These are phyloP conservation scores for Plasmodium sp. DNA, from an alignment of 169 alveolate genomes.

Conservation along the genomic window DNA sequence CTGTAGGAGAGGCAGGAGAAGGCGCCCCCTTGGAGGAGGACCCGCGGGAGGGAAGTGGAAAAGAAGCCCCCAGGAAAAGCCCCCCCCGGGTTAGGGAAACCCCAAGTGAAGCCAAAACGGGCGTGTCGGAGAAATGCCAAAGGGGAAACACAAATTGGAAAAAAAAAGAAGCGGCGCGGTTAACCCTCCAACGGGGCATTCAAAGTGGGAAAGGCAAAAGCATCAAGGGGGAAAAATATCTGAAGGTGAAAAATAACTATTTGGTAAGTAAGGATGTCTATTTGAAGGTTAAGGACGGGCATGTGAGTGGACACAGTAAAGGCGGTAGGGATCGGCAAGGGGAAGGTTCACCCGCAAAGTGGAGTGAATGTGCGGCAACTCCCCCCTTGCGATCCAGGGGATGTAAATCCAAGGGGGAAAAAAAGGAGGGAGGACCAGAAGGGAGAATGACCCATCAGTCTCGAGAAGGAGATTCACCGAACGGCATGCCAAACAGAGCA, in stretches of 20 bases:
- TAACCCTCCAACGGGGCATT: not conserved
- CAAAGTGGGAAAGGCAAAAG: not conserved
- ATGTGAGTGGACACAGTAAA: not conserved
- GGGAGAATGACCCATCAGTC: not conserved
- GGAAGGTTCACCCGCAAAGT: not conserved
- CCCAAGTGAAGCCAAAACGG: not conserved
- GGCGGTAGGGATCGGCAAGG: not conserved
- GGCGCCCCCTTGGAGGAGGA: not conserved
- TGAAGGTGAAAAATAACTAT: conserved; percentile 29
- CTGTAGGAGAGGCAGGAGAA: not conserved
- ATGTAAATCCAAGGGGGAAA: not conserved
- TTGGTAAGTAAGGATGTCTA: conserved; percentile 48
- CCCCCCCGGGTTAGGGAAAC: not conserved
- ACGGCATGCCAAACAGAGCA: not conserved
- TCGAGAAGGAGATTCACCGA: not conserved
- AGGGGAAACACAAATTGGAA: not conserved
- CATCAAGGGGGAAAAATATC: conserved; percentile 14
- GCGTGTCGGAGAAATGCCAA: not conserved
- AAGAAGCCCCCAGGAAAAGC: not conserved
- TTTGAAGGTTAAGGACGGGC: conserved; percentile 28
- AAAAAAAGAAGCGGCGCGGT: not conserved
- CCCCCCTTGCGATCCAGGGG: not conserved
- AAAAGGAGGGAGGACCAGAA: not conserved
- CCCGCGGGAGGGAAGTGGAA: not conserved
- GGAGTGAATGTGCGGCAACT: not conserved